A percentile compares a stretch with the other conserved stretches of the same genome.
Evolutionary conservation across 139 green algal species (phyloP).

Genomic region (Klebsormidium nitens): DNA sequence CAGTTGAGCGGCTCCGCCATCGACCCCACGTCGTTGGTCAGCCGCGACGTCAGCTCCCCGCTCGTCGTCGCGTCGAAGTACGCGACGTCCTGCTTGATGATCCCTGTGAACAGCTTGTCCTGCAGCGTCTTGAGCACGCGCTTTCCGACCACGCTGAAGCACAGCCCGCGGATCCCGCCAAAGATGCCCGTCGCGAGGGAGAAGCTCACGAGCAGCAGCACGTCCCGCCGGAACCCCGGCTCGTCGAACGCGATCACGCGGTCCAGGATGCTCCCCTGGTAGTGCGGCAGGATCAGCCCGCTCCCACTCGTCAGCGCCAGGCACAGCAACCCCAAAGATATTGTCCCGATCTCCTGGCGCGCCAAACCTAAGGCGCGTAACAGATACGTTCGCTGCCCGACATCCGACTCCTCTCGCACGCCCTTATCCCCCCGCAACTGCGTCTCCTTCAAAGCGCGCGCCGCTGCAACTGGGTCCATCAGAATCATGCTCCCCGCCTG

Average conservation of each 20-base stretch:
- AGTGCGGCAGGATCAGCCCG: constrained; percentile 29
- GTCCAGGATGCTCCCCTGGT: constrained; percentile 37
- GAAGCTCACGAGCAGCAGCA: constrained; percentile 28
- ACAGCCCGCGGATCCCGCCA: constrained; percentile 37
- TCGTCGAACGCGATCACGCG: constrained; percentile 22
- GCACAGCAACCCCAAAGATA: constrained; percentile 23
- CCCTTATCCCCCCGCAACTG: constrained; percentile 34
- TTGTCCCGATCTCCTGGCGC: constrained; percentile 8
- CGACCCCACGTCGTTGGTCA: constrained; percentile 39
- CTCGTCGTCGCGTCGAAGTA: constrained; percentile 44
- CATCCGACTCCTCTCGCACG: constrained; percentile 11
- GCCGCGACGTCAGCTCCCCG: constrained; percentile 35
- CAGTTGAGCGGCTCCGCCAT: constrained; percentile 40
- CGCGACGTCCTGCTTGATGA: constrained; percentile 43
- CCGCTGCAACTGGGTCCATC: constrained; percentile 7
- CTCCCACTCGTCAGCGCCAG: constrained; percentile 15
- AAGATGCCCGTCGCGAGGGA: constrained; percentile 31
- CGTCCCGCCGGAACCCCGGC: constrained; percentile 12
- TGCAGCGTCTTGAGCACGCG: constrained; percentile 37
- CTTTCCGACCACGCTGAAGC: constrained; percentile 40
- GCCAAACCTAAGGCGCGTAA: constrained; percentile 31
- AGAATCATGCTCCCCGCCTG: too few species aligned
- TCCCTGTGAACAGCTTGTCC: constrained; percentile 26
- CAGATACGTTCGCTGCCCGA: constrained; percentile 25
- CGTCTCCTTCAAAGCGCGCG: constrained; percentile 8